phyloP scores from a whole-genome alignment of 2,329 filamentous ascomycete species.

The Cordyceps javanica region DNA sequence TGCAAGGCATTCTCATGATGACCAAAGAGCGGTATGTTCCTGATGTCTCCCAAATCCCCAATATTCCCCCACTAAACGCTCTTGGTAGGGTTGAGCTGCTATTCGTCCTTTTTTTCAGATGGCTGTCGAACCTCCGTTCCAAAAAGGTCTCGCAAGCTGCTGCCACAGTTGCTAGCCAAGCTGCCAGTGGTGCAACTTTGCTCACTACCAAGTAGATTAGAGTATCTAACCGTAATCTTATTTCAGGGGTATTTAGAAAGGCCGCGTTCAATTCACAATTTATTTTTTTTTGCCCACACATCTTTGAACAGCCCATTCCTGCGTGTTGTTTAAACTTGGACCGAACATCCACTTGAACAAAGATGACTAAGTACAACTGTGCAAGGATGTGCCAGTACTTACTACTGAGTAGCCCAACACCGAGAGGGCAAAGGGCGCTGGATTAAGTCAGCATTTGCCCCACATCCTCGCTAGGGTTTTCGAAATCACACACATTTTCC shows the following conservation, averaged over 20 bases:
- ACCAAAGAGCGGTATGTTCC: constrained; percentile 78
- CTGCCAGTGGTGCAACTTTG: constrained; percentile 6
- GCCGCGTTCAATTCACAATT: background rate
- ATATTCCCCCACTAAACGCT: constrained; percentile 16
- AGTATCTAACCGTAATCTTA: background rate
- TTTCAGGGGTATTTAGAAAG: background rate
- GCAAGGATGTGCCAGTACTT: no score
- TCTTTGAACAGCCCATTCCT: no score
- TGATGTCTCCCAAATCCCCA: background rate
- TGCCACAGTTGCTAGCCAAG: constrained; percentile 46
- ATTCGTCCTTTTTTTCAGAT: constrained; percentile 81
- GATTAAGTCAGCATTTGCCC: constrained; percentile 22
- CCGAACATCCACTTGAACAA: background rate
- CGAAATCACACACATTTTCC: constrained; percentile 16
- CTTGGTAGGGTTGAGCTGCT: constrained; percentile 70
- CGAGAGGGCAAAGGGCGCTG: no score
- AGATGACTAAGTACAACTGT: no score
- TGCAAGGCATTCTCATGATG: constrained; percentile 98
- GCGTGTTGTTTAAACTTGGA: no score
- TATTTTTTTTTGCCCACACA: background rate
- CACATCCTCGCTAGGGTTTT: constrained; percentile 19
- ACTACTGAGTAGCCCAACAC: no score
- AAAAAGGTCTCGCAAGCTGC: constrained; percentile 64
- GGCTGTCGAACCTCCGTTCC: constrained; percentile 63
- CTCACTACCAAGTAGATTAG: constrained; percentile 8